phyloP scores from a whole-genome alignment of 768 basidiomycete species.

The Rhizopogon rudus region DNA sequence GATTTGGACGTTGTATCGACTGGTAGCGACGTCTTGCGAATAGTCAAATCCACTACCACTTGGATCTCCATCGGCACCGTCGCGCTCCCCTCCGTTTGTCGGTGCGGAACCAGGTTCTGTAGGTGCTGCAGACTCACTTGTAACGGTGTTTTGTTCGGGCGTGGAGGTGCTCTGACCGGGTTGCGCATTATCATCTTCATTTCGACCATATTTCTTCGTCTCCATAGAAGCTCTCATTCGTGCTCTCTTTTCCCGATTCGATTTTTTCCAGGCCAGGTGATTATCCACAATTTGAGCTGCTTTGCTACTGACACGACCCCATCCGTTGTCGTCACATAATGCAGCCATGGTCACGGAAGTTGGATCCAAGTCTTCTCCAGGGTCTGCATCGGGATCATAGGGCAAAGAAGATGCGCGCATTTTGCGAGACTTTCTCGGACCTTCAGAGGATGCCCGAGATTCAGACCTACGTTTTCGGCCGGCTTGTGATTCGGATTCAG shows the following conservation, averaged over 20 bases:
- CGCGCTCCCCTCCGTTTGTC: not conserved
- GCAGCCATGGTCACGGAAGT: conserved; percentile 79
- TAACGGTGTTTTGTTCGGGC: conserved; percentile 3
- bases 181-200: conserved; percentile 41
- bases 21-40: conserved; percentile 54
- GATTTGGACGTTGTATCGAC: conserved; percentile 80
- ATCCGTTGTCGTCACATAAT: conserved; percentile 72
- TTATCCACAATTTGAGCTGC: conserved; percentile 67
- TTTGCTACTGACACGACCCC: conserved; percentile 75
- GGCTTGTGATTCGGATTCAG: conserved; percentile 5
- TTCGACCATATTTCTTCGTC: conserved; percentile 68
- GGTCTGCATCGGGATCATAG: conserved; percentile 55
- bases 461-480: conserved; percentile 15
- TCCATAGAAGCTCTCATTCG: conserved; percentile 63
- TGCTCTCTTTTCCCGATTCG: conserved; percentile 61
- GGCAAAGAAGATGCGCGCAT: conserved; percentile 45
- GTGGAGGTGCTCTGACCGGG: conserved; percentile 6
- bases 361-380: conserved; percentile 79
- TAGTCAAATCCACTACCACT: conserved; percentile 68
- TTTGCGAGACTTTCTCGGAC: conserved; percentile 31
- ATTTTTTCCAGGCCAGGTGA: conserved; percentile 66
- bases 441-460: conserved; percentile 12
- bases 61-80: conserved; percentile 32
- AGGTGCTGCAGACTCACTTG: conserved; percentile 10
- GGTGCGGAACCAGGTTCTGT: conserved; percentile 7